Evolutionary conservation across 2,329 filamentous ascomycete species (phyloP), one percentile per base, ranked within the genome.

Genomic region (Aureobasidium namibiae): DNA sequence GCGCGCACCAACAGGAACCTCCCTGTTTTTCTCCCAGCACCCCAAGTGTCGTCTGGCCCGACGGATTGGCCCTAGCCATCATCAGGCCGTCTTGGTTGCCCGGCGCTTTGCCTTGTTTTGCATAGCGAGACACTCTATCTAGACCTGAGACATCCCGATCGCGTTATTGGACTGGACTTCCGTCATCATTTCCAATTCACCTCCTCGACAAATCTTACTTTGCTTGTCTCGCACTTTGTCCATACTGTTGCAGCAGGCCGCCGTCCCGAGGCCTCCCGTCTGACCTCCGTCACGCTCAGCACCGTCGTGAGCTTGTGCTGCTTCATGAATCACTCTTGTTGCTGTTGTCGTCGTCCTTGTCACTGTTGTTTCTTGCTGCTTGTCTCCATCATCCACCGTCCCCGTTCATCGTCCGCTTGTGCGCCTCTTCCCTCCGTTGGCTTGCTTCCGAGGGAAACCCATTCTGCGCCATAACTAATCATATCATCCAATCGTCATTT

Each of bases 121-220:
- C 42, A 57, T 57, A 39, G 54, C 54, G 42, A 57, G 54, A 57
- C 54, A 57, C 42, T 48, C 33, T 57, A 57, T 57, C 54, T 48
- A 31, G 42, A 31, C 38, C 54, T 57, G 54, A 57, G 54, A 57
- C 54, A 57, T 57, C 42, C 23, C 41, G 41, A 57, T 57, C 54
- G 54, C 54, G 42, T 57, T 57, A 57, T 57, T 57, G 42, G 31
- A 46, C 26, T 21, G 13, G n/a, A 18, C 38, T 39, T 46, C 54
- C 41, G 38, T 48, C 42, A 46, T 57, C 39, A 45, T 36, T 44
- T 54, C 50, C 24, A 54, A 31, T 44, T 34, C 38, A 24, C 13
- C 33, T 13, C 26, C 39, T 44, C 52, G 39, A 44, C 33, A 41
- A 57, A 57, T 46, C 41, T 57, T 46, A 48, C 54, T 57, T 48